Evolutionary conservation across 1,284 basidiomycete genomes (phyloP), one percentile per base, ranked within the genome.

Genomic region (Ceratobasidium sp.): DNA sequence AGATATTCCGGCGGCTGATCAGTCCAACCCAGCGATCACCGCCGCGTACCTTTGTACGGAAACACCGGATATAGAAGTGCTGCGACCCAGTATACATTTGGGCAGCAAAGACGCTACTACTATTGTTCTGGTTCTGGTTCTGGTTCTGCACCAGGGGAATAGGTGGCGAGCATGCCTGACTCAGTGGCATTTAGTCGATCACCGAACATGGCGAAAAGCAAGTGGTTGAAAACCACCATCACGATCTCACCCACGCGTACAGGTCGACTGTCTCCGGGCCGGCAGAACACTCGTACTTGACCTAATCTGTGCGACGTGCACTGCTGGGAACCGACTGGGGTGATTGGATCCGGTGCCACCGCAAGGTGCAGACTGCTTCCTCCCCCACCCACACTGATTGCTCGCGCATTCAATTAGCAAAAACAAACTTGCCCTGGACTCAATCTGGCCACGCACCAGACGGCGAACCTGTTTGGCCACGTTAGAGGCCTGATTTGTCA

Each of bases 41-140:
- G 64, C 23, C 53, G 34, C n/a, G 53, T 34, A 57, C 65, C 64
- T 67, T 67, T 67, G 64, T 67, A 65, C 52, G 62, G 46, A 23
- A 39, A 34, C 5, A 23, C 36, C 2, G 39, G 5, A 16, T 28
- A 30, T 52, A 18, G 55, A 39, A 36, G 1, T 39, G 21, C 30
- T 36, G 32, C 55, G 36, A 57, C 36, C 10, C 53, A 26, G 21
- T 53, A 18, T 18, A 6, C 53, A 57, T 57, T 3, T 34, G 12
- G 53, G 30, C 30, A 39, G 32, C 32, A 21, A 39, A 57, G 30
- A 39, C 55, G 55, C 55, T 32, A n/a, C n/a, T n/a, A n/a, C 55
- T 57, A 36, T 57, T 57, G 34, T 57, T 28, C 18, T 6, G 50
- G 12, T 6, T 1, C 21, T n/a, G n/a, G n/a, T n/a, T n/a, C n/a